These are phyloP conservation scores for Pythium chondricola DNA, from an alignment of 352 stramenopile genomes.

Conservation along the genomic window DNA sequence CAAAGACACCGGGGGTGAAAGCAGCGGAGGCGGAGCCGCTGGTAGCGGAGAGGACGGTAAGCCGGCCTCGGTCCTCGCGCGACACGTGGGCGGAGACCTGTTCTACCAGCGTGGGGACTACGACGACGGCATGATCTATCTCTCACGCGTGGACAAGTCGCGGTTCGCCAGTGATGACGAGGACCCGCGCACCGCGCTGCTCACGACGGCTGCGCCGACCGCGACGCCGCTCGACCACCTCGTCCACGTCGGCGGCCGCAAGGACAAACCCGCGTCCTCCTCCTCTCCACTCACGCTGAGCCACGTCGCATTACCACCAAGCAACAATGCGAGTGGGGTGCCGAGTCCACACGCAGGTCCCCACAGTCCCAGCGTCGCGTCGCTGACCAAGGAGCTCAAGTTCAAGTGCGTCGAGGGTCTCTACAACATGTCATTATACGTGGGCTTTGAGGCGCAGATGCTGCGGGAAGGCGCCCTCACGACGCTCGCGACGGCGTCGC, in stretches of 20 bases:
- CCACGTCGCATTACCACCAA: too few relatives aligned
- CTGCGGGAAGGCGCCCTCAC: constrained; percentile 62
- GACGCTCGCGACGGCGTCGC: constrained; percentile 45
- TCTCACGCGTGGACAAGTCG: constrained; percentile 72
- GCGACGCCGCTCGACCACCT: constrained; percentile 45
- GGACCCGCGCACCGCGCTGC: constrained; percentile 49
- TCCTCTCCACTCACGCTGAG: too few relatives aligned
- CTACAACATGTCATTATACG: constrained; percentile 74
- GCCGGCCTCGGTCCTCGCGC: constrained; percentile 16
- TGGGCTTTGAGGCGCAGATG: constrained; percentile 68
- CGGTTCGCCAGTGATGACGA: constrained; percentile 51
- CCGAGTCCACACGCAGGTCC: constrained; percentile 1
- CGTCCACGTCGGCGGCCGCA: constrained; percentile 27
- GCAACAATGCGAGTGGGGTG: neutral
- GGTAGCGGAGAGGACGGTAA: neutral
- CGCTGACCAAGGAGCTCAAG: constrained; percentile 65
- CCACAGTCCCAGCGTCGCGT: neutral
- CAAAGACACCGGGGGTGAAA: constrained; percentile 8
- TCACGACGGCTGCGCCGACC: constrained; percentile 31
- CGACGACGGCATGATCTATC: constrained; percentile 81
- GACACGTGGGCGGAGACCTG: constrained; percentile 53
- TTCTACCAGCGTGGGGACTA: constrained; percentile 85
- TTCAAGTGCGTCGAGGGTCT: constrained; percentile 69
- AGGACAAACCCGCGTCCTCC: constrained; percentile 16
- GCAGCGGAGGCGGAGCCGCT: neutral